These are phyloP conservation scores for Dissophora ornata DNA, from an alignment of 192 early-diverging fungal genomes.

Conservation along the genomic window DNA sequence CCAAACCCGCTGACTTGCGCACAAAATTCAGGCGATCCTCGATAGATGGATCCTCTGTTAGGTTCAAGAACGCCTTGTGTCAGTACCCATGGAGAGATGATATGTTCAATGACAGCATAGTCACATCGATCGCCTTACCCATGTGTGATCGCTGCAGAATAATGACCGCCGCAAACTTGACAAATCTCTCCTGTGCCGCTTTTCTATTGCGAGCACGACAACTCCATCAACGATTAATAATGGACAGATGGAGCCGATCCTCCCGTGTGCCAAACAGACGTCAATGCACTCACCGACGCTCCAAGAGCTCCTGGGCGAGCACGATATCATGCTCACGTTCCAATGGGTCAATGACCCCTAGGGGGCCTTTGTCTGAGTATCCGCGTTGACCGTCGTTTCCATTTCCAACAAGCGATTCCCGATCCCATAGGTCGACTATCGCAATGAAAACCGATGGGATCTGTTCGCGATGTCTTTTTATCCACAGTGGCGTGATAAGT, in stretches of 20 bases:
- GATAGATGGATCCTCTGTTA: conserved; percentile 68
- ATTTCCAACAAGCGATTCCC: conserved; percentile 23
- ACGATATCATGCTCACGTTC: conserved; percentile 73
- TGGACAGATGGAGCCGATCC: neutral
- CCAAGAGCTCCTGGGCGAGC: conserved; percentile 73
- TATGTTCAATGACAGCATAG: no score
- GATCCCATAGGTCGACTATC: conserved; percentile 76
- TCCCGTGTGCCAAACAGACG: no score
- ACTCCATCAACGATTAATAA: no score
- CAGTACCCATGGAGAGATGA: no score
- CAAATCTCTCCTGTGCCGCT: conserved; percentile 68
- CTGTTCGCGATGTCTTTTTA: conserved; percentile 69
- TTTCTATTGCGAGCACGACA: conserved; percentile 56
- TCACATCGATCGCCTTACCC: no score
- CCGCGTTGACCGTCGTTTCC: conserved; percentile 9
- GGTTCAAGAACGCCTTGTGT: no score
- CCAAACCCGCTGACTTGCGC: conserved; percentile 74
- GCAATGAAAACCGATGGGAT: conserved; percentile 75
- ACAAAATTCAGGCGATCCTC: conserved; percentile 79
- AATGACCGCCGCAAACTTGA: conserved; percentile 81
- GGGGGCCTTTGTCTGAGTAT: conserved; percentile 45
- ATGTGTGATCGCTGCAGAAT: conserved; percentile 65
- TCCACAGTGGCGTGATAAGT: conserved; percentile 78
- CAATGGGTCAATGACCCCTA: conserved; percentile 59
- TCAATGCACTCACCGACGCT: conserved; percentile 63